A percentile compares a stretch with the other conserved stretches of the same genome.
Evolutionary conservation across 1,284 basidiomycete species (phyloP).

Genomic region (Melampsora larici-populina): DNA sequence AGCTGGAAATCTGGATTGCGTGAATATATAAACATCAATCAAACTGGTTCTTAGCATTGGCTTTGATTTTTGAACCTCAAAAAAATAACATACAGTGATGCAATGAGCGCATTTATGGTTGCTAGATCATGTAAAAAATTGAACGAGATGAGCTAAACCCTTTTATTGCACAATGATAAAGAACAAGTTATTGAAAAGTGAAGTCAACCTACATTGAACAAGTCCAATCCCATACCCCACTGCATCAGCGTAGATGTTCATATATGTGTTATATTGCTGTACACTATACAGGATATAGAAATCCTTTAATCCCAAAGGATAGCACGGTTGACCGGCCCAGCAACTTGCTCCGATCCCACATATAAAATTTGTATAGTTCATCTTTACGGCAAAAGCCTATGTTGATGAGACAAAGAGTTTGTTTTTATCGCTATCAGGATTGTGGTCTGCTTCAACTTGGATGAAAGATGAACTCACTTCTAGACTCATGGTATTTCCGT

Average conservation of each 20-base stretch:
- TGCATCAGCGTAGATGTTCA: slow-evolving; percentile 29
- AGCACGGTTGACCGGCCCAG: slow-evolving; percentile 28
- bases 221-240: slow-evolving; percentile 33
- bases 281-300: slow-evolving; percentile 31
- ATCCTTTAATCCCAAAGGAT: slow-evolving; percentile 10
- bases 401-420: neutral
- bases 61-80: neutral
- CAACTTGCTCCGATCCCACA: slow-evolving; percentile 34
- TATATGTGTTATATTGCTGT: slow-evolving; percentile 36
- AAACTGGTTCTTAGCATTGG: neutral
- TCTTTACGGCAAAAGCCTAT: slow-evolving; percentile 22
- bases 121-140: neutral
- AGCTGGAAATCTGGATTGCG: slow-evolving; percentile 13
- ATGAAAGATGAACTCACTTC: neutral
- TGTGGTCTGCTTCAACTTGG: neutral
- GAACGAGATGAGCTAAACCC: neutral
- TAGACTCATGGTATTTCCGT: slow-evolving; percentile 23
- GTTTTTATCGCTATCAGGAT: neutral
- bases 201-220: slow-evolving; percentile 27
- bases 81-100: slow-evolving; percentile 22
- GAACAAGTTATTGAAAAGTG: neutral
- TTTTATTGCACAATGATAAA: neutral
- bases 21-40: neutral
- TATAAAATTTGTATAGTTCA: slow-evolving; percentile 25
- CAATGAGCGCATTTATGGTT: slow-evolving; percentile 29